Conservation (phyloP, 1,139 yeast genomes). For the Hyphopichia fennica region DNA sequence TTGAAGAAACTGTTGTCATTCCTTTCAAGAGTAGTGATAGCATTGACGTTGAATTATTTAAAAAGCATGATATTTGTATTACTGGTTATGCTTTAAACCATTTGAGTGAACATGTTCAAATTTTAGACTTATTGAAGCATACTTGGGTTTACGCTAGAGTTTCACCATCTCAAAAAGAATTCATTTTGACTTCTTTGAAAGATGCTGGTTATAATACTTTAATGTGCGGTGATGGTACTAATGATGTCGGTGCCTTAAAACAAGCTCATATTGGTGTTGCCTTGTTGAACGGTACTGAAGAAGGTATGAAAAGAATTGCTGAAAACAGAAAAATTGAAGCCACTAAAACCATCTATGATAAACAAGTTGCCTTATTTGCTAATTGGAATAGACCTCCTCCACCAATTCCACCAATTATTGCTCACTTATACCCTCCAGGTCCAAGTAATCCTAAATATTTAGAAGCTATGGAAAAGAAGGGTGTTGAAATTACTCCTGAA, state of each 20-base stretch:
- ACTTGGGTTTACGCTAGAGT: slow-evolving; percentile 99
- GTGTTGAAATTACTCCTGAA: slow-evolving; percentile 70
- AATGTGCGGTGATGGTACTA: slow-evolving; percentile 99
- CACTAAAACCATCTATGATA: slow-evolving; percentile 69
- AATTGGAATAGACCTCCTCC: slow-evolving; percentile 86
- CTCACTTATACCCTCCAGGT: slow-evolving; percentile 96
- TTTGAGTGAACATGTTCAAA: slow-evolving; percentile 62
- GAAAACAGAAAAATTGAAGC: slow-evolving; percentile 75
- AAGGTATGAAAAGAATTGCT: slow-evolving; percentile 84
- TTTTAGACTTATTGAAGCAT: slow-evolving; percentile 73
- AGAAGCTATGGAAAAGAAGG: slow-evolving; percentile 80
- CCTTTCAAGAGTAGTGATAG: slow-evolving; percentile 66
- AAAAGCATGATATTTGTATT: slow-evolving; percentile 80
- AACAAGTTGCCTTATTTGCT: slow-evolving; percentile 74
- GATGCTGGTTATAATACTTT: slow-evolving; percentile 88
- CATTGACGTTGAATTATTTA: slow-evolving; percentile 59
- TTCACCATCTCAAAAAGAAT: slow-evolving; percentile 94
- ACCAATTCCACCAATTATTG: slow-evolving; percentile 82
- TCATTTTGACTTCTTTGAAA: slow-evolving; percentile 78
- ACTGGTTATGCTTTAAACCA: slow-evolving; percentile 88
- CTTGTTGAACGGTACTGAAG: slow-evolving; percentile 93
- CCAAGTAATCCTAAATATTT: slow-evolving; percentile 86
- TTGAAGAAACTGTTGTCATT: slow-evolving; percentile 69
- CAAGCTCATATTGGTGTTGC: slow-evolving; percentile 99
- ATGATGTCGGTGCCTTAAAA: slow-evolving; percentile 98